These are phyloP conservation scores for Dactylellina sp. DNA, from an alignment of 2,329 filamentous ascomycete species.

Conservation along the genomic window DNA sequence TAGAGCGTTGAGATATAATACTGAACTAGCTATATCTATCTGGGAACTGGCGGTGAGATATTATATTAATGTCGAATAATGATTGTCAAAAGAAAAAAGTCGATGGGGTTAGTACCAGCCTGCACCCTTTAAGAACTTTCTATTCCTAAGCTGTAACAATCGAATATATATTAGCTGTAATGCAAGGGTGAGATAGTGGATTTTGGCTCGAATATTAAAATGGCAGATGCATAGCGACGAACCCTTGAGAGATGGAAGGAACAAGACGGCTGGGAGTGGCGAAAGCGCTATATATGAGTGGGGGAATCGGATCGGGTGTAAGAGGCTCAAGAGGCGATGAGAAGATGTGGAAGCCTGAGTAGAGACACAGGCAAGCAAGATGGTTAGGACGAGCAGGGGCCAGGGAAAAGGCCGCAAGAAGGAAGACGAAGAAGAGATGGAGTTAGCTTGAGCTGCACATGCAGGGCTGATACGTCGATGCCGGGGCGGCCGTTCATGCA, in stretches of 20 bases:
- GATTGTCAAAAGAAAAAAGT: neutral
- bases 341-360: conserved; percentile 19
- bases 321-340: no score
- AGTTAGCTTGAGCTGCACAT: conserved; percentile 27
- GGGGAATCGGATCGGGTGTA: no score
- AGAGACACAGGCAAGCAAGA: conserved; percentile 10
- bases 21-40: no score
- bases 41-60: no score
- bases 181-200: neutral
- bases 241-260: conserved; percentile 7
- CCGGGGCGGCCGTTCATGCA: conserved; percentile 44
- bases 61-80: neutral
- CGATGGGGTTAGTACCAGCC: conserved; percentile 39
- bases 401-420: conserved; percentile 7
- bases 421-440: conserved; percentile 8
- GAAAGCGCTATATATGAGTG: conserved; percentile 26
- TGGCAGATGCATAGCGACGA: neutral
- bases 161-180: conserved; percentile 21
- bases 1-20: no score
- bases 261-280: conserved; percentile 20
- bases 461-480: conserved; percentile 50
- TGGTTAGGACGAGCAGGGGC: conserved; percentile 9
- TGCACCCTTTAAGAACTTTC: conserved; percentile 30
- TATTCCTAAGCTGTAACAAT: conserved; percentile 3
- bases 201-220: neutral